Evolutionary conservation across 192 early-diverging fungal genomes (phyloP), one percentile per base, ranked within the genome.

Genomic region (Umbelopsis isabellina): DNA sequence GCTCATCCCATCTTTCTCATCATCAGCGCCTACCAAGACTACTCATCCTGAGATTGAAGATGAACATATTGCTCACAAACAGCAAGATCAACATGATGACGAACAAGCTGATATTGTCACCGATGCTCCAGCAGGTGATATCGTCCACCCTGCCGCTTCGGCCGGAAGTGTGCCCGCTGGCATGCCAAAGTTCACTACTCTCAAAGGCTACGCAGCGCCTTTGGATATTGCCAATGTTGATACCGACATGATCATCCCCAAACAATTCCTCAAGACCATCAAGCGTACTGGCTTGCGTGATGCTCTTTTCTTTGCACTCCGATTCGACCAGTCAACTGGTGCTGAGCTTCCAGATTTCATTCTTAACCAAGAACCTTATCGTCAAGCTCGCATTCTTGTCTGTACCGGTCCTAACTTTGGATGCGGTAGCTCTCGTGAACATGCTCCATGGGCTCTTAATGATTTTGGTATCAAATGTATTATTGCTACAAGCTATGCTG

Each of bases 221-320:
- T 74, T 91, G 47, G 79, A 73, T 30, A 79, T 87, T 70, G 49
- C 85, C 55, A 91, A 91, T 72, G 79, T 89, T 33, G 90, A 91
- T 77, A 91, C 90, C 23, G 90, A 91, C 79, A 88, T 85, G 83
- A 87, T 91, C 69, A 91, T 91, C 72, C 90, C 90, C 52, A 91
- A 91, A 74, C 88, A 91, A 71, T 91, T 91, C 79, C 84, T 91
- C 49, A 91, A 91, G 75, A 91, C 90, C 64, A 91, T 91, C 77
- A 84, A 88, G 72, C 81, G 88, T 20, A 91, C 90, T 25, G 90
- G 90, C 2, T 82, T 91, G 30, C 88, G 88, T 64, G 76, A 55
- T 7, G 79, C 83, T 21, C 75, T 91, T 8, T 91, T 91, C 75
- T 83, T 83, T 75, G 83, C 83, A 55, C 74, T 88, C 53, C 85